These are phyloP conservation scores for Ostreobium quekettii DNA, from an alignment of 139 green algal species.

Conservation along the genomic window DNA sequence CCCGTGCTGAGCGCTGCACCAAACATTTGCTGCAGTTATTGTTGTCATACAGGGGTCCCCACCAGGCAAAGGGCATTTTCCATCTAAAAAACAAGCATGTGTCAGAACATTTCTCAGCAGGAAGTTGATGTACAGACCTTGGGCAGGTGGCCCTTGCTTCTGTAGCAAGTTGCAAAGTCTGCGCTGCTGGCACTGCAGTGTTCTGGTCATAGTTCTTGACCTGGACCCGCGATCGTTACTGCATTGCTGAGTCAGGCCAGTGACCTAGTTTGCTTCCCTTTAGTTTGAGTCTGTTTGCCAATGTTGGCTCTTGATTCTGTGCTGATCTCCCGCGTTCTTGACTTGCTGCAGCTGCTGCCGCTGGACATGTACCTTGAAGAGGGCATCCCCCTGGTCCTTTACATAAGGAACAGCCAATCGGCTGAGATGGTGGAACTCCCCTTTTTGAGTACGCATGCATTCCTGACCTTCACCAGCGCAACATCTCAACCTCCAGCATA, in stretches of 20 bases:
- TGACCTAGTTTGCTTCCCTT: not conserved
- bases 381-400: slow-evolving; percentile 30
- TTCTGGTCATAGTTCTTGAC: too few relatives aligned
- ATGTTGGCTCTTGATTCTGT: not conserved
- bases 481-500: slow-evolving; percentile 15
- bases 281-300: not conserved
- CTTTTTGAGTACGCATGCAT: slow-evolving; percentile 34
- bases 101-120: too few relatives aligned
- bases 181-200: too few relatives aligned
- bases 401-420: slow-evolving; percentile 11
- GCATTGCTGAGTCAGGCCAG: too few relatives aligned
- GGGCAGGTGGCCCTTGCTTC: too few relatives aligned
- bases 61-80: too few relatives aligned
- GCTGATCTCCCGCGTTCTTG: not conserved
- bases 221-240: too few relatives aligned
- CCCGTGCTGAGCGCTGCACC: too few relatives aligned
- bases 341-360: slow-evolving; percentile 28
- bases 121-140: too few relatives aligned
- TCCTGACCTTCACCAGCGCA: slow-evolving; percentile 22
- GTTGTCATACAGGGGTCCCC: too few relatives aligned
- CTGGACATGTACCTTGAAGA: slow-evolving; percentile 38
- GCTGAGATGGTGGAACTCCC: slow-evolving; percentile 36
- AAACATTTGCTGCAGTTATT: too few relatives aligned
- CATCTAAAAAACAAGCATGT: too few relatives aligned
- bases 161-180: not conserved